Base-by-base conservation (phyloP, 306 rosid genomes). In the Casuarina glauca region DNA sequence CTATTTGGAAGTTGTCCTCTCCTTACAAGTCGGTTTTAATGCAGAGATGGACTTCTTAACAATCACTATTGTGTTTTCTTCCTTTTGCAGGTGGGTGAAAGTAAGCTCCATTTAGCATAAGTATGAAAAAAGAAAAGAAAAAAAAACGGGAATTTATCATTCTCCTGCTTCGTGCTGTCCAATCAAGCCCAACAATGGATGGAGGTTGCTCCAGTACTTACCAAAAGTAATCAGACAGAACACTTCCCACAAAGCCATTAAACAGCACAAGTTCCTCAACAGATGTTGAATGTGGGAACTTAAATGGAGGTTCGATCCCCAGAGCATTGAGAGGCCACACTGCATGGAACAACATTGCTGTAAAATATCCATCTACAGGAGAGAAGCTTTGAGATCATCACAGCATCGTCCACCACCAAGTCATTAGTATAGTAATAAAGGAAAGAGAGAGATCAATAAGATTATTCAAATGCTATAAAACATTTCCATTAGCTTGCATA, bases 211-310 rank as follows among this genome's bases (percentile, higher is more conserved):
- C 45, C 67, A 79, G 85, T 10, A 81, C 88, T 10, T 87, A 90
- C 95, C 91, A 92, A 54, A 87, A 88, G 77, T 88, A 92, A 86
- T 92, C 91, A 4, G 93, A 90, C 53, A 88, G 83, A 78, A 88
- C 87, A 46, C 88, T 85, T 54, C 91, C 93, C 6, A 82, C 73
- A 36, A 88, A 83, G 84, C 91, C 78, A 81, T 92, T 92, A 55
- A 87, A 74, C 50, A 90, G 80, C 85, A 88, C 82, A 72, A 86
- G 83, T 85, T 92, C 87, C 51, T 58, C 60, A 8, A 81, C 55
- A 64, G 90, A 81, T 48, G 15, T 46, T 10, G 93, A 92, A 58
- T 50, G 85, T n/a, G 95, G 90, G 69, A 88, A 76, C 77, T 85
- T 63, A 49, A 92, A 81, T 26, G 67, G 76, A 58, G 90, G 91